These are phyloP conservation scores for Castanospermum australe DNA, from an alignment of 306 rosid species.

Conservation along the genomic window DNA sequence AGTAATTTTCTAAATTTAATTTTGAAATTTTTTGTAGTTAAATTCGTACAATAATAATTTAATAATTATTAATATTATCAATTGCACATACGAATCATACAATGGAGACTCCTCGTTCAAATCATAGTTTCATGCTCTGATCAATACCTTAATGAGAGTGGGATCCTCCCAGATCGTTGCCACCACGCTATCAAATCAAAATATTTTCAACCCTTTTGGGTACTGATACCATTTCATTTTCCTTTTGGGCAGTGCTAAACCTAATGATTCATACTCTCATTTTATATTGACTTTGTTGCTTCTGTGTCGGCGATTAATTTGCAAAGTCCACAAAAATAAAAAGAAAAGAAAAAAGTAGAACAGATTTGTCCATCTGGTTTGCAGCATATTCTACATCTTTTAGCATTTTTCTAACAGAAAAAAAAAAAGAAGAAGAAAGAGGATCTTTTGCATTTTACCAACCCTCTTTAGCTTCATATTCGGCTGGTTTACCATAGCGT, in stretches of 20 bases:
- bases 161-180: slow-evolving; percentile 4
- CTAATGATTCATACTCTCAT: slow-evolving; percentile 19
- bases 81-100: neutral
- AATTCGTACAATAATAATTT: neutral
- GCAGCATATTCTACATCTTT: neutral
- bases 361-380: slow-evolving; percentile 1
- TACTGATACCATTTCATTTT: neutral
- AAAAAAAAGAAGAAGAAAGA: neutral
- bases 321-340: neutral
- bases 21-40: neutral
- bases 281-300: slow-evolving; percentile 32
- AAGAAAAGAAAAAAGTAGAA: neutral
- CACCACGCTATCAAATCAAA: slow-evolving; percentile 11
- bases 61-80: too few species aligned
- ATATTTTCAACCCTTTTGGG: neutral
- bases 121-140: neutral
- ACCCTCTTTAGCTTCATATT: neutral
- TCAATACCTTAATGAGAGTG: neutral
- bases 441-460: neutral
- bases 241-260: neutral
- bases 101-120: neutral
- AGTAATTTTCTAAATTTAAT: neutral
- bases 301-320: slow-evolving; percentile 18
- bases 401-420: neutral
- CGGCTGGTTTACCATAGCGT: neutral